Conservation (phyloP, 257 asterid genomes). For the Nicotiana attenuata region DNA sequence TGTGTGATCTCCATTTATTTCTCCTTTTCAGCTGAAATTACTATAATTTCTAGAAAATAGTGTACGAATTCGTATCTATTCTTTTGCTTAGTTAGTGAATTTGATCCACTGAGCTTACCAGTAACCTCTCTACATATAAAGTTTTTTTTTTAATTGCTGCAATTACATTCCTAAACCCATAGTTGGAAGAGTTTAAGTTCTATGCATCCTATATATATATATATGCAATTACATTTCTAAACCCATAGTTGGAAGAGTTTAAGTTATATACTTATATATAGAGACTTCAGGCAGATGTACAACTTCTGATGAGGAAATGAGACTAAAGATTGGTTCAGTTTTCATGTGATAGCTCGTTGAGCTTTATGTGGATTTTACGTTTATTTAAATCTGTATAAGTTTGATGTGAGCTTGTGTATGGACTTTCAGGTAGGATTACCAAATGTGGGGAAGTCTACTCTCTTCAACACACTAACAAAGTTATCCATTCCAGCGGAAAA, state of each 20-base stretch:
- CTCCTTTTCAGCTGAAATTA: neutral
- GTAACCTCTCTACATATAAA: neutral
- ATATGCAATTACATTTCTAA: neutral
- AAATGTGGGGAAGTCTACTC: constrained; percentile 93
- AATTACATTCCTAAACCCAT: neutral
- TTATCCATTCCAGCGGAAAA: constrained; percentile 94
- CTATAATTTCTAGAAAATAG: neutral
- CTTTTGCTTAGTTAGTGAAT: neutral
- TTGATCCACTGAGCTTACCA: neutral
- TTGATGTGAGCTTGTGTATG: neutral
- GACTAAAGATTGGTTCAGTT: neutral
- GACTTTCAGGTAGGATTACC: constrained; percentile 92
- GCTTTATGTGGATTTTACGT: neutral
- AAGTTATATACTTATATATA: too few species aligned
- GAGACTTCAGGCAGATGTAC: neutral
- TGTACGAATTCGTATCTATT: neutral
- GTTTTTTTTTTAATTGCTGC: neutral
- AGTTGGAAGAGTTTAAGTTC: neutral
- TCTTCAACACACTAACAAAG: constrained; percentile 97
- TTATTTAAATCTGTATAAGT: constrained; percentile 1
- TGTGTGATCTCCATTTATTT: neutral
- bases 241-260: neutral
- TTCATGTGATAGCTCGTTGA: neutral
- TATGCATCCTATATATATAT: too few species aligned
- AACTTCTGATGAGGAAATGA: neutral